Conservation (phyloP, 192 early-diverging fungal species). For the Linnemannia exigua region DNA sequence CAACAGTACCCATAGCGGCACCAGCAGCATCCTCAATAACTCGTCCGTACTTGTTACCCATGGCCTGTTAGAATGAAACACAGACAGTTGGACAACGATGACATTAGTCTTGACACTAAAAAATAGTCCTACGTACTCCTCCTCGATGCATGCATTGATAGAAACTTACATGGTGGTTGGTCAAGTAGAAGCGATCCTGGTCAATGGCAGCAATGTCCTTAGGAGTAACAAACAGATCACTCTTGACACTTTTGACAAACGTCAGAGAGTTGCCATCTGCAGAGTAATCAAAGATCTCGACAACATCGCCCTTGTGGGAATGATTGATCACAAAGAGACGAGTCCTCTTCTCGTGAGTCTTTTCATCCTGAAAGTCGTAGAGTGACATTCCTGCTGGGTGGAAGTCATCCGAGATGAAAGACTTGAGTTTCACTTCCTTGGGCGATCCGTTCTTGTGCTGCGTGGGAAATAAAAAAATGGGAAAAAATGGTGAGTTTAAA, state of each 20-base stretch:
- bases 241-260: constrained; percentile 38
- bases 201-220: constrained; percentile 45
- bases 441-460: constrained; percentile 32
- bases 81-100: not conserved
- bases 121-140: not conserved
- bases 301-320: constrained; percentile 48
- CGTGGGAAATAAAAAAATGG: not conserved
- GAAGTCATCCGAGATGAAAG: constrained; percentile 30
- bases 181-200: constrained; percentile 45
- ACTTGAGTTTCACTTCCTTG: constrained; percentile 29
- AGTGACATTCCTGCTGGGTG: constrained; percentile 54
- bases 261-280: constrained; percentile 18
- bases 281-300: constrained; percentile 55
- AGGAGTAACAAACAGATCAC: constrained; percentile 39
- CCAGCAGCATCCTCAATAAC: constrained; percentile 40
- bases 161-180: constrained; percentile 44
- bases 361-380: constrained; percentile 25
- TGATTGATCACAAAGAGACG: constrained; percentile 56
- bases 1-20: constrained; percentile 30
- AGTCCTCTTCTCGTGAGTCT: constrained; percentile 20
- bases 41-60: constrained; percentile 32
- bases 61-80: constrained; percentile 11
- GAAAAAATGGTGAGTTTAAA: not conserved
- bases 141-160: not conserved
- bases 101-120: not conserved